These are phyloP conservation scores for Aspergillus melleus DNA, from an alignment of 2,329 filamentous ascomycete genomes.

Conservation along the genomic window DNA sequence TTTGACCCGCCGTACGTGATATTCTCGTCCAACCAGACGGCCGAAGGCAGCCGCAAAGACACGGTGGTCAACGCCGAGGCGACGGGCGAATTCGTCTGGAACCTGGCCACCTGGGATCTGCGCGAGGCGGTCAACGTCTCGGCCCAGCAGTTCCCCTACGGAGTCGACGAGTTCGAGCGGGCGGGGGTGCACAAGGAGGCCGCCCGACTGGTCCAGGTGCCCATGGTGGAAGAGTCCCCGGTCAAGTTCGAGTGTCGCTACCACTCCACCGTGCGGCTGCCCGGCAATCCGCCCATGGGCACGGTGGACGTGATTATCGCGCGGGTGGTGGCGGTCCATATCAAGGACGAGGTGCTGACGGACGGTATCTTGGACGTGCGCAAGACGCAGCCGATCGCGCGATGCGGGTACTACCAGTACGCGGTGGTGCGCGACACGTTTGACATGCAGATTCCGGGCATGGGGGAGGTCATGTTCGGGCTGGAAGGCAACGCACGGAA, in stretches of 20 bases:
- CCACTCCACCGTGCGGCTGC: conserved; percentile 55
- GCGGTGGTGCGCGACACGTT: conserved; percentile 57
- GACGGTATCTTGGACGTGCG: conserved; percentile 56
- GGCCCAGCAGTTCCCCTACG: conserved; percentile 51
- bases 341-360: conserved; percentile 56
- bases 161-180: conserved; percentile 56
- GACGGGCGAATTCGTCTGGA: conserved; percentile 60
- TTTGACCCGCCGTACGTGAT: conserved; percentile 65
- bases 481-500: conserved; percentile 40
- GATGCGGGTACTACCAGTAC: conserved; percentile 63
- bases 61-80: conserved; percentile 57
- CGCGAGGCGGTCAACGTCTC: conserved; percentile 58
- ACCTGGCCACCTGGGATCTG: conserved; percentile 58
- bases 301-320: conserved; percentile 60
- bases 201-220: conserved; percentile 42
- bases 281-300: conserved; percentile 59
- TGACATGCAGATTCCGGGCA: conserved; percentile 56
- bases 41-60: conserved; percentile 52
- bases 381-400: conserved; percentile 60
- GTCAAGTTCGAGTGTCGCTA: conserved; percentile 61
- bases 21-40: conserved; percentile 61
- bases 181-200: conserved; percentile 53
- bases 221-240: conserved; percentile 56
- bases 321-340: conserved; percentile 58
- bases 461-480: conserved; percentile 37